phyloP scores from a whole-genome alignment of 1,284 basidiomycete genomes.

The Porogramme epimiltina region DNA sequence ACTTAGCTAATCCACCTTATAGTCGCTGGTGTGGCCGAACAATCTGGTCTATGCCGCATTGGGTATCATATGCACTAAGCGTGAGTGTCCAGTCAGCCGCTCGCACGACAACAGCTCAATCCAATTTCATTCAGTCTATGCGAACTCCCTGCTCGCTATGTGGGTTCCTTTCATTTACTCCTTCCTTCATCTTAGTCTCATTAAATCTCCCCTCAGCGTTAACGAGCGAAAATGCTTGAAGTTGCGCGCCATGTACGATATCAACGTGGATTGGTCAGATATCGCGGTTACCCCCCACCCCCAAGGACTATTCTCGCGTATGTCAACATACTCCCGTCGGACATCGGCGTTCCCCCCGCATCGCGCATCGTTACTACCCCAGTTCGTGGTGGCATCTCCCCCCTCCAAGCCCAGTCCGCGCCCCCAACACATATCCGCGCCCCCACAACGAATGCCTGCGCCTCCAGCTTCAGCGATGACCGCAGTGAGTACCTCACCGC shows the following conservation, averaged over 20 bases:
- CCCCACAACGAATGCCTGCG: too few species aligned
- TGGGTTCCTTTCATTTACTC: neutral
- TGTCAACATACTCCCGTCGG: too few species aligned
- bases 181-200: too few species aligned
- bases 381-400: too few species aligned
- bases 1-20: neutral
- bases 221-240: slow-evolving; percentile 9
- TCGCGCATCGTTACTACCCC: too few species aligned
- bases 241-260: slow-evolving; percentile 1
- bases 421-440: too few species aligned
- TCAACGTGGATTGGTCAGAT: neutral
- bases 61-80: slow-evolving; percentile 10
- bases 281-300: neutral
- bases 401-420: too few species aligned
- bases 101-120: too few species aligned
- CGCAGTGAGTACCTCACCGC: too few species aligned
- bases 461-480: too few species aligned
- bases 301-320: too few species aligned
- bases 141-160: slow-evolving; percentile 15
- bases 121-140: slow-evolving; percentile 8
- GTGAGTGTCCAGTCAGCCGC: neutral
- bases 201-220: slow-evolving; percentile 5
- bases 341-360: too few species aligned
- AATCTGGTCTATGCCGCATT: slow-evolving; percentile 8
- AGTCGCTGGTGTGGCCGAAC: slow-evolving; percentile 6